Base-by-base conservation (phyloP, 257 asterid species). In the Verbena officinalis region DNA sequence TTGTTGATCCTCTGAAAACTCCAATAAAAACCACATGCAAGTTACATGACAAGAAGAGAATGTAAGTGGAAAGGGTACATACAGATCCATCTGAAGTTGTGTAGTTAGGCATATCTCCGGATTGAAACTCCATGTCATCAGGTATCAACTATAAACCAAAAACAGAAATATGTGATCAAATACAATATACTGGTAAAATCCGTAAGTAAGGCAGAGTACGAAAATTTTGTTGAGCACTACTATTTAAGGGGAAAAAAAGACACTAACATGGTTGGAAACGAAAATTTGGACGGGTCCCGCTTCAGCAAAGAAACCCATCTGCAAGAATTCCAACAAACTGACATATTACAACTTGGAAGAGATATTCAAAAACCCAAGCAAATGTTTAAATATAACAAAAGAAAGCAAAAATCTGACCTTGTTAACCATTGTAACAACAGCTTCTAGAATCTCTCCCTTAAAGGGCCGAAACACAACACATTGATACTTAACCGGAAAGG, bases 241-340 rank as follows among this genome's bases (percentile, higher is more conserved):
- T 21, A 16, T 27, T 11, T 48, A 27, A 27, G 2, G 5, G 5
- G 33, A 2, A 27, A 54, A 54, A 40, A 61, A 64, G 40, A 52
- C 55, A 75, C 96, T 83, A 65, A 90, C 97, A 60, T 91, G 98
- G 75, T 82, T 86, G 3, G 98, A 90, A 50, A 93, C 96, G 54
- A 93, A 93, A 44, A 90, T 86, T 67, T 90, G 99, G 42, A 93
- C 99, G 0, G 99, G 99, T 13, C 99, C 99, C 9, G 99, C 97
- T 76, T 93, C 97, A 36, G 97, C 97, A 7, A 93, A 93, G 63
- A 93, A 90, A 0, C 97, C 99, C 99, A 93, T 93, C 99, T 91
- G 87, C 79, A 73, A n/a, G 51, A 71, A 49, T 68, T 62, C 49
- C 39, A 55, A 23, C 48, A 49, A 23, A 20, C 2, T n/a, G 0